Evolutionary conservation across 495 filamentous ascomycete species (phyloP).

Genomic region (Trichoderma reesei): DNA sequence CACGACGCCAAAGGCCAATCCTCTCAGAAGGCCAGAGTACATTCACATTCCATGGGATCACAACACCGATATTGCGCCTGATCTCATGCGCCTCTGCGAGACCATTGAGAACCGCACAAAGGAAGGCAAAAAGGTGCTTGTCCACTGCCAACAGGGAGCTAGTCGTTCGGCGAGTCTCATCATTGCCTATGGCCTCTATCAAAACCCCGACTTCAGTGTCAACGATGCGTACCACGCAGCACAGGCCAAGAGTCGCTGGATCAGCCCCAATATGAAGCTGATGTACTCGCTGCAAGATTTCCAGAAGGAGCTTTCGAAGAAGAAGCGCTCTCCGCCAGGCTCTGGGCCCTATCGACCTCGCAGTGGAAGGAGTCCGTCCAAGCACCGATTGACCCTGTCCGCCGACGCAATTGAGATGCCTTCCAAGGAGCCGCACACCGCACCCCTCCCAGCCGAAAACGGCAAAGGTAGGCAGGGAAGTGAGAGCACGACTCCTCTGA

Average conservation of each 20-base stretch:
- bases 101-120: constrained; percentile 69
- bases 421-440: constrained; percentile 39
- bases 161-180: constrained; percentile 94
- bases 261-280: constrained; percentile 95
- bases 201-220: constrained; percentile 74
- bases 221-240: constrained; percentile 90
- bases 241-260: constrained; percentile 85
- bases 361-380: constrained; percentile 29
- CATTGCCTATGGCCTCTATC: constrained; percentile 92
- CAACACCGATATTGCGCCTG: constrained; percentile 87
- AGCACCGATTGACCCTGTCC: constrained; percentile 43
- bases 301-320: constrained; percentile 54
- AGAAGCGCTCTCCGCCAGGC: constrained; percentile 30
- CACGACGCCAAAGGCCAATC: constrained; percentile 49
- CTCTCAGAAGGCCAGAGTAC: constrained; percentile 65
- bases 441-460: constrained; percentile 39
- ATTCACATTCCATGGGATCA: constrained; percentile 97
- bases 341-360: constrained; percentile 38
- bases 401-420: constrained; percentile 37
- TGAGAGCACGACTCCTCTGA: constrained; percentile 18
- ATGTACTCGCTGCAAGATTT: constrained; percentile 98
- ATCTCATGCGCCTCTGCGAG: constrained; percentile 76
- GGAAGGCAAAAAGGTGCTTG: constrained; percentile 74
- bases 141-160: constrained; percentile 94
- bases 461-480: constrained; percentile 13